Base-by-base conservation (phyloP, 108 stramenopile species). In the Nitzschia sp. region DNA sequence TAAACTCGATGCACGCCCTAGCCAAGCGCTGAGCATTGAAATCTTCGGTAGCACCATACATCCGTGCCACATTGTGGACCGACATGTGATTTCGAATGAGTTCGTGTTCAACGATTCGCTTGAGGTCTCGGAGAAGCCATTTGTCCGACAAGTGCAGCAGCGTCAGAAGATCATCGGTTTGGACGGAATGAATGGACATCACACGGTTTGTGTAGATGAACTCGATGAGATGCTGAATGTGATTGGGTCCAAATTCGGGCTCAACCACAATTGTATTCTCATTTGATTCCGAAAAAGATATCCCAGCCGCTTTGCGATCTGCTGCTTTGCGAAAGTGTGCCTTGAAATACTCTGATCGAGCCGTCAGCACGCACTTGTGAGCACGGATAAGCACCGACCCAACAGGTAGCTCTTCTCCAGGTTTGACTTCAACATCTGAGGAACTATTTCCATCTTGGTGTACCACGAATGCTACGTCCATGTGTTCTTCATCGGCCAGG, bases 271-370 rank as follows among this genome's bases (percentile, higher is more conserved):
- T 90, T 39, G 82, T 67, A 50, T 87, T 85, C 69, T 86, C 90
- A 44, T 72, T 70, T 7, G 89, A 77, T 72, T 93, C 87, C 39
- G 80, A 69, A 69, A 94, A 94, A 42, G 85, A 74, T 8, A 72
- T 59, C 17, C 43, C 39, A 3, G 66, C 34, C 0, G 69, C 53
- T 22, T 62, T 69, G 20, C 50, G 51, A 8, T 60, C 51, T 50
- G 83, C 73, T 40, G 73, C 79, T 67, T 92, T 95, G 17, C 96
- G 88, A 78, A 98, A 97, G 51, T 95, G 89, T 26, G 94, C 94
- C 63, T 96, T 94, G 90, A 98, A 98, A 75, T 98, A 98, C 26
- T 97, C 98, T 22, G 92, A 92, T 44, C 98, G 81, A 14, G 96
- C 98, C 10, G 96, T 94, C 51, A 98, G 82, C 58, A 97, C 88